phyloP scores from a whole-genome alignment of 1,139 yeast species.

The Eremothecium gossypii region DNA sequence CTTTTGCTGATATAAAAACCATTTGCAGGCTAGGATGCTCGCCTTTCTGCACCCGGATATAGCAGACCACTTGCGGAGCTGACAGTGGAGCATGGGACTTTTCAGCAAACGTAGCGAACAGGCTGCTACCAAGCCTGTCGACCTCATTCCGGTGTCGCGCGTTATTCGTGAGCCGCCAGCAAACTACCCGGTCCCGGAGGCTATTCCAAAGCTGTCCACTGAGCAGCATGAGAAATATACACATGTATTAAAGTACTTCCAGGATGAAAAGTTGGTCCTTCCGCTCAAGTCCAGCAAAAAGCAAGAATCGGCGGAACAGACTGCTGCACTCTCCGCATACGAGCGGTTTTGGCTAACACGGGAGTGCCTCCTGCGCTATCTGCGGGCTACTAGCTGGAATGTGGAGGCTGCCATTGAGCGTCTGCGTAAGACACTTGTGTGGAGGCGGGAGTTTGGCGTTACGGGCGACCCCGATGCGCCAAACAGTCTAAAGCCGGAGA shows the following conservation, averaged over 20 bases:
- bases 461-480: conserved; percentile 38
- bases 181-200: conserved; percentile 13
- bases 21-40: background rate
- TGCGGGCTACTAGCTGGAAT: conserved; percentile 87
- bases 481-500: conserved; percentile 43
- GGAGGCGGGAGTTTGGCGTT: conserved; percentile 91
- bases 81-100: conserved; percentile 20
- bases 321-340: conserved; percentile 36
- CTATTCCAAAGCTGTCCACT: conserved; percentile 34
- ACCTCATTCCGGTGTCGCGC: conserved; percentile 19
- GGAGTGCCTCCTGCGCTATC: conserved; percentile 78
- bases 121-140: conserved; percentile 8
- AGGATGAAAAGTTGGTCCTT: conserved; percentile 32
- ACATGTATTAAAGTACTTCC: conserved; percentile 49
- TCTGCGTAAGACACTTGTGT: conserved; percentile 62
- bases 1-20: too few relatives aligned
- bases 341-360: conserved; percentile 84
- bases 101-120: conserved; percentile 21
- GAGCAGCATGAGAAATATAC: conserved; percentile 51
- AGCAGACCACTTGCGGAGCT: too few relatives aligned
- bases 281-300: conserved; percentile 26
- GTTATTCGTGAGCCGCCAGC: conserved; percentile 20
- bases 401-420: conserved; percentile 59
- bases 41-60: background rate
- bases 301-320: conserved; percentile 26